Percentiles rank a stretch among this genome's conserved stretches.
These are phyloP conservation scores for Kurtzmaniella quercitrusa DNA, from an alignment of 1,139 yeast species.

Conservation along the genomic window DNA sequence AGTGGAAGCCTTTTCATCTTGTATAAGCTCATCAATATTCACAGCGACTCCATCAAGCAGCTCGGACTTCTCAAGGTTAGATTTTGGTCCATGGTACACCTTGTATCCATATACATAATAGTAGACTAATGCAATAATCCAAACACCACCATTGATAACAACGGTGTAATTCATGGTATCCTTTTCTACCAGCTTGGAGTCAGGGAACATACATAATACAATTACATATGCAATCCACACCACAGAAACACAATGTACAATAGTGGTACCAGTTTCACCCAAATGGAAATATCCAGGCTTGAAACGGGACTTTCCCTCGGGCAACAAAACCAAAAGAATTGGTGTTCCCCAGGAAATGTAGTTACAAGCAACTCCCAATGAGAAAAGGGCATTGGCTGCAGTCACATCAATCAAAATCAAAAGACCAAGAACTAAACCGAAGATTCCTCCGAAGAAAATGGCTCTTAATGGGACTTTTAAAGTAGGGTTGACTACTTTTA, in stretches of 20 bases:
- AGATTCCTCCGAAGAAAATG: slow-evolving; percentile 13
- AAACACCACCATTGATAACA: slow-evolving; percentile 34
- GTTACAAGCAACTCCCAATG: slow-evolving; percentile 41
- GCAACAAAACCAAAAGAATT: slow-evolving; percentile 35
- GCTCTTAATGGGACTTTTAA: slow-evolving; percentile 18
- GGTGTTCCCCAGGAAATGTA: slow-evolving; percentile 41
- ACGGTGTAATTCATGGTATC: slow-evolving; percentile 34
- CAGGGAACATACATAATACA: slow-evolving; percentile 38
- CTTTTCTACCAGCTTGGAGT: slow-evolving; percentile 20
- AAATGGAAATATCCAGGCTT: slow-evolving; percentile 63
- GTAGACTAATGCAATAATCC: slow-evolving; percentile 25
- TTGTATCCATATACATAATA: slow-evolving; percentile 26
- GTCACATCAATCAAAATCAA: slow-evolving; percentile 24
- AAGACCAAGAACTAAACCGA: slow-evolving; percentile 13
- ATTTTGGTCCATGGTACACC: slow-evolving; percentile 32
- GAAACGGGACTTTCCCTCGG: slow-evolving; percentile 41
- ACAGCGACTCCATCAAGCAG: background rate
- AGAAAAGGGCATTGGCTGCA: slow-evolving; percentile 36
- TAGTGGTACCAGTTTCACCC: slow-evolving; percentile 46
- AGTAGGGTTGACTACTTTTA: slow-evolving; percentile 16
- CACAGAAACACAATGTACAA: slow-evolving; percentile 23
- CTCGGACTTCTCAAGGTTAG: slow-evolving; percentile 21
- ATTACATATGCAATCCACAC: slow-evolving; percentile 29
- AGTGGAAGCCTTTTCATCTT: slow-evolving; percentile 1
- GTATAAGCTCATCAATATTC: background rate